Evolutionary conservation across 1,139 yeast genomes (phyloP), one percentile per base, ranked within the genome.

Genomic region (Zygosaccharomyces sapae): DNA sequence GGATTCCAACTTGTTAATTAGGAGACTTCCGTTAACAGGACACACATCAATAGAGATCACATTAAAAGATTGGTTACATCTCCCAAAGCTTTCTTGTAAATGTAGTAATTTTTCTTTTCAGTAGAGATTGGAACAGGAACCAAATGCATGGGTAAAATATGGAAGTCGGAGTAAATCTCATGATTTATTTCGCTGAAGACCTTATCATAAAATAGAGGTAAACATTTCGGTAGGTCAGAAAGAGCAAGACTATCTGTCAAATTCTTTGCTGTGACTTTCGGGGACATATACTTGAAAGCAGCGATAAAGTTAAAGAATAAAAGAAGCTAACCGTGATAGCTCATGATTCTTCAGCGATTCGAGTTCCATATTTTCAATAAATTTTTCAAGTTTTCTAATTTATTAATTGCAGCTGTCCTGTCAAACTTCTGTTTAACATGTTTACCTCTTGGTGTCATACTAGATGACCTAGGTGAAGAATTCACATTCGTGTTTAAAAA

Each of bases 21-120:
- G 55, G 39, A 88, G 68, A 58, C 79, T 83, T 0, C 81, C 85
- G 4, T 81, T 74, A 6, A 71, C 61, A 0, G 77, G 65, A 52
- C 88, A 80, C n/a, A 80, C 63, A 58, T 83, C 90, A 20, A 89
- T 64, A 0, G 85, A 72, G 1, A 87, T 68, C 0, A 82, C 75
- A 10, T 75, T 65, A 86, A 92, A 86, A 27, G 44, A 39, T 22
- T 25, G 24, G 5, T 34, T 25, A 31, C 38, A 42, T 12, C 18
- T 35, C 12, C 30, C 38, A 16, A 40, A 31, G 18, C 10, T 33
- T 13, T 67, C 62, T 0, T 63, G 55, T 0, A 89, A 87, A 46
- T 67, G 46, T 9, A 45, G 24, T 30, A 36, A 53, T 44, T 36
- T 54, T 33, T 29, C 19, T 16, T 35, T 27, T 45, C 43, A 8